Evolutionary conservation across 176 grass and related monocot genomes (phyloP).

Genomic region (Paspalum notatum): DNA sequence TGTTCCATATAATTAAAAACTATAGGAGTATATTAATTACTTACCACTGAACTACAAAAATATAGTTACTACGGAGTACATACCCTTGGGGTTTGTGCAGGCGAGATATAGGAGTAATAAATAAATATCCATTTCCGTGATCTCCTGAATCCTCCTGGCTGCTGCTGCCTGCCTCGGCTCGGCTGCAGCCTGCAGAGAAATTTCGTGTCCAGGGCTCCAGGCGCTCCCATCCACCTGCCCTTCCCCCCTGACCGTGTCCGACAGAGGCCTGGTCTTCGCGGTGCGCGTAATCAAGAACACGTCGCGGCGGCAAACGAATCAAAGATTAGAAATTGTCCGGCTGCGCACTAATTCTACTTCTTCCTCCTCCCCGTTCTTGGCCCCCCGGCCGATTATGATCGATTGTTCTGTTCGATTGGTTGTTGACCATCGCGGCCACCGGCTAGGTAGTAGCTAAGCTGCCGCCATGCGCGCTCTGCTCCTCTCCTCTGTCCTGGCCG

Average conservation of each 20-base stretch:
- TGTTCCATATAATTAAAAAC: too few relatives aligned
- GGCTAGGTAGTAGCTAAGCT: not conserved
- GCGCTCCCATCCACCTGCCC: not conserved
- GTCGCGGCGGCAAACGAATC: not conserved
- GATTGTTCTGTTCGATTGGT: too few relatives aligned
- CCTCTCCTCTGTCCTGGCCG: not conserved
- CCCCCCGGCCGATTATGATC: too few relatives aligned
- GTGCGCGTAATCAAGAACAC: not conserved
- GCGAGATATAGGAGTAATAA: too few relatives aligned
- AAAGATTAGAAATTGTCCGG: not conserved
- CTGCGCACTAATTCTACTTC: not conserved
- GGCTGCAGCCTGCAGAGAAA: too few relatives aligned
- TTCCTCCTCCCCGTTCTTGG: not conserved
- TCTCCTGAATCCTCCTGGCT: too few relatives aligned
- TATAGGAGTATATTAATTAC: too few relatives aligned
- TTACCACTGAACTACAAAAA: too few relatives aligned
- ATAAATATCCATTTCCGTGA: too few relatives aligned
- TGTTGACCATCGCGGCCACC: not conserved
- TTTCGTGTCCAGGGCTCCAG: not conserved
- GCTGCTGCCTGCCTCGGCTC: too few relatives aligned
- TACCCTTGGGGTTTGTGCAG: too few relatives aligned
- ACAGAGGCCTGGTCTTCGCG: not conserved
- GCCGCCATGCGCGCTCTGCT: not conserved
- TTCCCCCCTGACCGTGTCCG: conserved; percentile 22
- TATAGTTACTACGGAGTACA: too few relatives aligned